Conservation (phyloP, 2,329 filamentous ascomycete species). For the Aspergillus quadricinctus region DNA sequence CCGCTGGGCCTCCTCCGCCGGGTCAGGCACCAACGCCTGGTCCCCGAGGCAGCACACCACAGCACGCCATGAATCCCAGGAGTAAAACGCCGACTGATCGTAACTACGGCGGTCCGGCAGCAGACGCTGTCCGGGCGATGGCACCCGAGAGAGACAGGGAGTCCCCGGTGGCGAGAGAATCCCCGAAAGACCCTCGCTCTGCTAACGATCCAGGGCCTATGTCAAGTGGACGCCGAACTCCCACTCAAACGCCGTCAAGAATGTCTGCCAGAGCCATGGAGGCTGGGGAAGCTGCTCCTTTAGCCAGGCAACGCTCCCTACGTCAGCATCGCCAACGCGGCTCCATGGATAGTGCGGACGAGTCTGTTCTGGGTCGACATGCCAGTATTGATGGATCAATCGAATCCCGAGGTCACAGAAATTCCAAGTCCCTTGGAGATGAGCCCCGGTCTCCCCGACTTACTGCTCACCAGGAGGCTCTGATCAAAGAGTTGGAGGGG, state of each 20-base stretch:
- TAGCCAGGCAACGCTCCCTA: slow-evolving; percentile 48
- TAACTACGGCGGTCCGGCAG: slow-evolving; percentile 38
- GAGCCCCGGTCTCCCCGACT: slow-evolving; percentile 44
- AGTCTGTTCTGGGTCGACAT: slow-evolving; percentile 47
- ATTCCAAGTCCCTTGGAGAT: slow-evolving; percentile 38
- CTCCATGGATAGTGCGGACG: slow-evolving; percentile 65
- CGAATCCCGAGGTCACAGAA: slow-evolving; percentile 36
- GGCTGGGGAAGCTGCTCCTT: slow-evolving; percentile 42
- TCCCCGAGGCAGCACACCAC: slow-evolving; percentile 45
- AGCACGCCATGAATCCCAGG: slow-evolving; percentile 27
- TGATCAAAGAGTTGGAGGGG: slow-evolving; percentile 82
- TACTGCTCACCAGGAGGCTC: slow-evolving; percentile 51
- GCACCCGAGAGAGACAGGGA: slow-evolving; percentile 45
- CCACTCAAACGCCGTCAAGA: slow-evolving; percentile 49
- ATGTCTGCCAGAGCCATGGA: slow-evolving; percentile 45
- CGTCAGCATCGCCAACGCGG: slow-evolving; percentile 58
- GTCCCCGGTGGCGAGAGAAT: slow-evolving; percentile 44
- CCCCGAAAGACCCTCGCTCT: slow-evolving; percentile 33
- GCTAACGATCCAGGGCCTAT: slow-evolving; percentile 47
- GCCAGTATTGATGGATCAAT: slow-evolving; percentile 37
- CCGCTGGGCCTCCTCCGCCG: slow-evolving; percentile 60
- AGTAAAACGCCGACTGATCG: slow-evolving; percentile 52
- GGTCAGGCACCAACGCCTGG: slow-evolving; percentile 60
- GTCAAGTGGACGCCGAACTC: slow-evolving; percentile 61
- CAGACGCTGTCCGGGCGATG: slow-evolving; percentile 40